A percentile compares a stretch with the other conserved stretches of the same genome.
Conservation (phyloP, 2,329 filamentous ascomycete genomes). For the Aspergillus pseudoterreus region DNA sequence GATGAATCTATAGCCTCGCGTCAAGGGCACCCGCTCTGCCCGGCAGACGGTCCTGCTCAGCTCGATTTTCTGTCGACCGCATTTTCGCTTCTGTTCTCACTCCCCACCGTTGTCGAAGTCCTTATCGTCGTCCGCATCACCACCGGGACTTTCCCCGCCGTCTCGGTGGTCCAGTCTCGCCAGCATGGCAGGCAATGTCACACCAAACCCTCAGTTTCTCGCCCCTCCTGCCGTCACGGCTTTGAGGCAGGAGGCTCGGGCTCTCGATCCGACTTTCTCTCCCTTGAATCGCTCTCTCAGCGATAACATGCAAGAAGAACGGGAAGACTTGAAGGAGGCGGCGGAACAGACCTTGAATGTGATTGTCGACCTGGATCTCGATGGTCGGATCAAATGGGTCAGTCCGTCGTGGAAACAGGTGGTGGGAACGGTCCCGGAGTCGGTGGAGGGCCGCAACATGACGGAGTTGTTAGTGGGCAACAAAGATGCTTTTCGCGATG, state of each 20-base stretch:
- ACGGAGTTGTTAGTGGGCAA: constrained; percentile 78
- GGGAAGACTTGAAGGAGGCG: constrained; percentile 89
- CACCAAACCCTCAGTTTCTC: constrained; percentile 36
- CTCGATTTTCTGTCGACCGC: constrained; percentile 13
- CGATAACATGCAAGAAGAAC: constrained; percentile 85
- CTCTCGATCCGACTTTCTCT: constrained; percentile 28
- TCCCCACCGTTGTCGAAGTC: not conserved
- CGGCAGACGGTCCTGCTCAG: constrained; percentile 40
- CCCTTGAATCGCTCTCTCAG: constrained; percentile 65
- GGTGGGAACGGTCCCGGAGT: constrained; percentile 71
- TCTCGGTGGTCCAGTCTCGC: constrained; percentile 14
- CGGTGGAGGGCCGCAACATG: constrained; percentile 72
- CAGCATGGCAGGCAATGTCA: constrained; percentile 43
- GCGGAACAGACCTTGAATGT: constrained; percentile 96
- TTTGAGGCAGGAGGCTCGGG: constrained; percentile 42
- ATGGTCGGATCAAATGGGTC: constrained; percentile 90
- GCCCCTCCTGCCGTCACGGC: constrained; percentile 43
- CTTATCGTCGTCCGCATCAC: constrained; percentile 1
- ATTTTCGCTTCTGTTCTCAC: constrained; percentile 7
- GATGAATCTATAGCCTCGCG: constrained; percentile 38
- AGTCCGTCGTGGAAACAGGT: constrained; percentile 95
- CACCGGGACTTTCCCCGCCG: constrained; percentile 6
- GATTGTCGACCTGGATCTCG: constrained; percentile 88
- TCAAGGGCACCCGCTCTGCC: constrained; percentile 42
- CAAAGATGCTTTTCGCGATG: constrained; percentile 73